Evolutionary conservation across 257 asterid genomes (phyloP).

Genomic region (Nicotiana sylvestris): DNA sequence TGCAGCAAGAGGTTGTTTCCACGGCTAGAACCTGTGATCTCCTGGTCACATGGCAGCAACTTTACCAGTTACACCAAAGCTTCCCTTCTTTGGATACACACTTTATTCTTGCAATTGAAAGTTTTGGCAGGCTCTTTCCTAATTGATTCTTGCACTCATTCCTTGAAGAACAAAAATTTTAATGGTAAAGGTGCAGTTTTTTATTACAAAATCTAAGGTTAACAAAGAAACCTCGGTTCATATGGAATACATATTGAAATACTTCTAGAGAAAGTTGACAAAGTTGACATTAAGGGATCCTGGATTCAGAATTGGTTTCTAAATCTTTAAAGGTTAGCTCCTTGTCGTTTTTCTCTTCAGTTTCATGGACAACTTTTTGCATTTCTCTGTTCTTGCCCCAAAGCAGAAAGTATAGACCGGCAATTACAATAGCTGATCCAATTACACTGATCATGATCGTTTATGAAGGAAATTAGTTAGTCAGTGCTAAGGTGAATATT

Average conservation of each 20-base stretch:
- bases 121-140: neutral
- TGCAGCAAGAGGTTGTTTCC: too few relatives aligned
- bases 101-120: neutral
- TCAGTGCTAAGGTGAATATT: neutral
- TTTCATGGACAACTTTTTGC: slow-evolving; percentile 17
- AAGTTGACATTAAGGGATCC: neutral
- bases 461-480: neutral
- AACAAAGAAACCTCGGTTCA: neutral
- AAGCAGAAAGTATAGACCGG: slow-evolving; percentile 57
- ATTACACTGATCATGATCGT: slow-evolving; percentile 36
- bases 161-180: neutral
- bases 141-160: neutral
- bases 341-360: slow-evolving; percentile 11
- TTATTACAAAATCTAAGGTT: neutral
- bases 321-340: slow-evolving; percentile 8
- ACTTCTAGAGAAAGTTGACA: neutral
- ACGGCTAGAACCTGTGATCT: too few relatives aligned
- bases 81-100: too few relatives aligned
- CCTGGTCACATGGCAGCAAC: too few relatives aligned
- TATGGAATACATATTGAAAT: neutral
- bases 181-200: neutral
- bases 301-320: slow-evolving; percentile 12
- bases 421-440: slow-evolving; percentile 56
- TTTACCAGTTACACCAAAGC: too few relatives aligned
- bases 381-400: slow-evolving; percentile 76